These are phyloP conservation scores for Mycosarcoma mackinlayi DNA, from an alignment of 1,284 basidiomycete genomes.

Conservation along the genomic window DNA sequence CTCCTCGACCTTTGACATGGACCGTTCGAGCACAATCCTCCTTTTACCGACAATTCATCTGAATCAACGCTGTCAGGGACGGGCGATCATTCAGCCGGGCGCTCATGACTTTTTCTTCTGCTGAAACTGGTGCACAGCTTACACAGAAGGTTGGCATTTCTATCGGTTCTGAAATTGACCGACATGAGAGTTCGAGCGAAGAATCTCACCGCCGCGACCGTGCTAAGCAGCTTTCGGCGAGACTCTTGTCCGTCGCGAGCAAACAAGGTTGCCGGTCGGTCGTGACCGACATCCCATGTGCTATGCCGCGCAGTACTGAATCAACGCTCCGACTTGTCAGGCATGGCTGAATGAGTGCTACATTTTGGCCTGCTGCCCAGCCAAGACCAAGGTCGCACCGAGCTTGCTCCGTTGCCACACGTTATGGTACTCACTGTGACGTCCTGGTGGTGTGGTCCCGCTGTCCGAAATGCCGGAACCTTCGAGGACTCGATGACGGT, in stretches of 20 bases:
- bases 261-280: constrained; percentile 20
- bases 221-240: constrained; percentile 11
- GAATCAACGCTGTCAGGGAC: no score
- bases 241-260: constrained; percentile 12
- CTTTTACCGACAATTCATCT: no score
- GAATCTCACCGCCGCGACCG: neutral
- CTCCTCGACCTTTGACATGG: no score
- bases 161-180: constrained; percentile 18
- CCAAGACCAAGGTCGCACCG: no score
- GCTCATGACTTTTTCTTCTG: no score
- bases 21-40: no score
- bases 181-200: neutral
- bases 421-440: neutral
- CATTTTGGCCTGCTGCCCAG: no score
- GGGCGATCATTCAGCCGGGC: no score
- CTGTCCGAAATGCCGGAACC: constrained; percentile 9
- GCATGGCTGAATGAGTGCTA: neutral
- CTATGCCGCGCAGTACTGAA: neutral
- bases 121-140: neutral
- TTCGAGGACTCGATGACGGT: no score
- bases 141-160: neutral
- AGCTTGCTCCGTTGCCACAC: neutral
- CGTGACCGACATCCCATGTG: no score
- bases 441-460: no score
- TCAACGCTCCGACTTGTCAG: neutral